A percentile compares a stretch with the other conserved stretches of the same genome.
These are phyloP conservation scores for Saturnispora serradocipensis DNA, from an alignment of 805 yeast genomes.

Conservation along the genomic window DNA sequence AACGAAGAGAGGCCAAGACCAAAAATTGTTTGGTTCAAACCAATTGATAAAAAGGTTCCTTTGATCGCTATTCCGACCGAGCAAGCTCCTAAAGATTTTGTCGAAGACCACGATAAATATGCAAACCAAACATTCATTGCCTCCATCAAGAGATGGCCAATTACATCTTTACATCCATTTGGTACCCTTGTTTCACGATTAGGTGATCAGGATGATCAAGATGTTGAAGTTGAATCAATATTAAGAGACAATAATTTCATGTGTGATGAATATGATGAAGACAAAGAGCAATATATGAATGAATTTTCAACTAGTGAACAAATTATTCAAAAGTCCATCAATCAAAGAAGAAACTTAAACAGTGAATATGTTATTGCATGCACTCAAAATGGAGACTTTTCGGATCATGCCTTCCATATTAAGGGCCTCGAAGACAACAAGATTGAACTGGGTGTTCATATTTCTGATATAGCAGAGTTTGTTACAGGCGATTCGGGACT, in stretches of 20 bases:
- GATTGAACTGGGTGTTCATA: conserved; percentile 79
- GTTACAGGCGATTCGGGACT: conserved; percentile 64
- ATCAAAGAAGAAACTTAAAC: conserved; percentile 42
- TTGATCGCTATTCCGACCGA: conserved; percentile 97
- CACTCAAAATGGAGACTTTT: conserved; percentile 45
- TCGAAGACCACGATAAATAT: conserved; percentile 81
- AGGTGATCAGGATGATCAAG: conserved; percentile 69
- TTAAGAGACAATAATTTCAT: conserved; percentile 78
- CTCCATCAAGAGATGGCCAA: conserved; percentile 97
- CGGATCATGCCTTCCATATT: conserved; percentile 81
- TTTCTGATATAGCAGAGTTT: conserved; percentile 67
- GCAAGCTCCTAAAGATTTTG: conserved; percentile 93
- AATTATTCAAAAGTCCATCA: conserved; percentile 24
- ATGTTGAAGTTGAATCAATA: conserved; percentile 79
- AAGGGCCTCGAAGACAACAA: conserved; percentile 48
- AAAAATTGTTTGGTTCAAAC: conserved; percentile 98
- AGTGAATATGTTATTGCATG: conserved; percentile 58
- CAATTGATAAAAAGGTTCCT: conserved; percentile 96
- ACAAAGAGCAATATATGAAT: conserved; percentile 22
- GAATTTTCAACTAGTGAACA: conserved; percentile 32
- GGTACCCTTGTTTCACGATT: conserved; percentile 85
- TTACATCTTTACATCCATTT: conserved; percentile 95
- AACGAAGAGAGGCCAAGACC: conserved; percentile 40
- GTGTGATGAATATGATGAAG: conserved; percentile 68
- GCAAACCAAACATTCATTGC: conserved; percentile 82